Base-by-base conservation (phyloP, 2,329 filamentous ascomycete species). In the Cytospora chrysosperma region DNA sequence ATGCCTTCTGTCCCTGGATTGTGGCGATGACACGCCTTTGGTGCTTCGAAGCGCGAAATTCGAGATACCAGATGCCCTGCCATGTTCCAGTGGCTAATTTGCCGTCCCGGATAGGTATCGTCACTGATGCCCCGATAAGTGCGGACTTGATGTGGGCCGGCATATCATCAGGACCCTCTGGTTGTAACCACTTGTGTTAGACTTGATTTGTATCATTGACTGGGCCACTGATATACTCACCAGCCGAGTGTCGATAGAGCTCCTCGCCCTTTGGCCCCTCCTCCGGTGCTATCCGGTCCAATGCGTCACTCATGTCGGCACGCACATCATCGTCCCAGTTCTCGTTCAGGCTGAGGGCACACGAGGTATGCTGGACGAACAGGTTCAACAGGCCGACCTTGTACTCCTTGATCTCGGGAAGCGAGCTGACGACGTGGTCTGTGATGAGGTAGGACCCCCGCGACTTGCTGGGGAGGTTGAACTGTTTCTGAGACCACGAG, bases 321-420 rank as follows among this genome's bases (percentile, higher is more conserved):
- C 93, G 85, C n/a, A 99, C 95, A 21, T 93, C 92, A 61, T 76
- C 75, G 73, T 93, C 91, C 76, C 85, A 89, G 79, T 98, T 98
- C 83, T 99, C 95, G 74, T 99, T 99, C 71, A 99, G 79, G 65
- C 87, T 91, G 59, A 99, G 82, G 15, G 91, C 95, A 77, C 93
- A 97, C 72, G 88, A 92, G 6, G 95, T 99, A 78, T 99, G 95
- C 78, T 99, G 94, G 61, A 98, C 84, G 76, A 98, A 99, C 54
- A 99, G 83, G 75, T 97, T 88, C 67, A 98, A 79, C 65, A 96
- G 78, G 52, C 93, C 93, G 70, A 95, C 86, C 75, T 94, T 94
- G 84, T 96, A 97, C 68, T 85, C 75, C 64, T 82, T 82, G 68
- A 98, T 85, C 77, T 97, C 93, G 4, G 94, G 93, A 0, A 98